Conservation (phyloP, 176 grass and related monocot species). For the Phyllostachys edulis region DNA sequence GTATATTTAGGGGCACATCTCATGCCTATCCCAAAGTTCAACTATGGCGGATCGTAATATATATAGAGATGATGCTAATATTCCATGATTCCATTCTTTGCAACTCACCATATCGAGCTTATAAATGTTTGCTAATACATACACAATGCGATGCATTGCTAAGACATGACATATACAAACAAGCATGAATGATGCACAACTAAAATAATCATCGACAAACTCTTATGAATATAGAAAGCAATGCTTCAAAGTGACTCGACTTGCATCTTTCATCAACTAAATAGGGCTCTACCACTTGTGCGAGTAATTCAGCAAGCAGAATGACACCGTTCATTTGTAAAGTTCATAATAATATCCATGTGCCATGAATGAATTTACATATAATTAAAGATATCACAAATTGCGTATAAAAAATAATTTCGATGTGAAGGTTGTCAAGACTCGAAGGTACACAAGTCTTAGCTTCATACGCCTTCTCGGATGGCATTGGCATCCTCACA, state of each 20-base stretch:
- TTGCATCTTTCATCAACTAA: no score
- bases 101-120: conserved; percentile 48
- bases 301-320: no score
- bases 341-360: no score
- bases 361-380: conserved; percentile 8
- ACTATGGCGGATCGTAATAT: conserved; percentile 47
- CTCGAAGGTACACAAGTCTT: conserved; percentile 39
- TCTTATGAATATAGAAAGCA: no score
- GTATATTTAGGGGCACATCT: conserved; percentile 53
- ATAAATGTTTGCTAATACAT: conserved; percentile 32
- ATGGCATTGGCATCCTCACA: no score
- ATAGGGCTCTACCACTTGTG: no score
- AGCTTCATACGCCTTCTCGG: conserved; percentile 47
- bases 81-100: conserved; percentile 48
- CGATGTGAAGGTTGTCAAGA: conserved; percentile 27
- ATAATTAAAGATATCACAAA: conserved; percentile 4
- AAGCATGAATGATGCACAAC: conserved; percentile 29
- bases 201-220: conserved; percentile 45
- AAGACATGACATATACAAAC: conserved; percentile 40
- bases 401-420: not conserved
- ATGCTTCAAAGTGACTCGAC: no score
- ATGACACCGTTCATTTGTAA: no score
- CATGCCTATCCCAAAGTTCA: conserved; percentile 57
- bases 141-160: conserved; percentile 11
- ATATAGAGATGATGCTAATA: conserved; percentile 41